Evolutionary conservation across 106 monocot species (phyloP).

Genomic region (Acanthochlamys bracteata): DNA sequence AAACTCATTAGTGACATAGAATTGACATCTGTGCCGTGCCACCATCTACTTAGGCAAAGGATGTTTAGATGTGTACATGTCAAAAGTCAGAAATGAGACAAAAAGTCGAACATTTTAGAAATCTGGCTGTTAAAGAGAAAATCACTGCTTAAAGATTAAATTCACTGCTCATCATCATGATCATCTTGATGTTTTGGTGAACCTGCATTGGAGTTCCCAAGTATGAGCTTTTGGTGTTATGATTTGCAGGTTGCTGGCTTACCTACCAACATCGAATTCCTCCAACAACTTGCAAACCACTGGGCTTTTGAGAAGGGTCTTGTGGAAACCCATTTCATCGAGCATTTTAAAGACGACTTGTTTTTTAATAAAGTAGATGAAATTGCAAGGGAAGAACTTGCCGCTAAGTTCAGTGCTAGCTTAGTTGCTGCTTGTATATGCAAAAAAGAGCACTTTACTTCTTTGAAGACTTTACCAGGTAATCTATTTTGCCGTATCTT

Average conservation of each 20-base stretch:
- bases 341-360: constrained; percentile 72
- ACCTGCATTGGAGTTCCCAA: no score
- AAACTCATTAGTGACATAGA: no score
- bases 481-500: background rate
- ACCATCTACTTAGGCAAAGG: no score
- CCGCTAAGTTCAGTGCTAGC: constrained; percentile 48
- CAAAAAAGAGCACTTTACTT: constrained; percentile 43
- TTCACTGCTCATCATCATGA: no score
- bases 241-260: constrained; percentile 89
- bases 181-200: no score
- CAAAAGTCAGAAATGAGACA: no score
- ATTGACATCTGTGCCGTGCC: no score
- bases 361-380: constrained; percentile 25
- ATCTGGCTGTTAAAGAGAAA: no score
- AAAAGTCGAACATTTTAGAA: no score
- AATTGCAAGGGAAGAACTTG: constrained; percentile 18
- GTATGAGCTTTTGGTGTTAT: no score
- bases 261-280: constrained; percentile 91
- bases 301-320: constrained; percentile 86
- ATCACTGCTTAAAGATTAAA: no score
- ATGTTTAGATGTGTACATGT: no score
- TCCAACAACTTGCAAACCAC: constrained; percentile 73
- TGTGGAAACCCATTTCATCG: constrained; percentile 96
- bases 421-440: constrained; percentile 81
- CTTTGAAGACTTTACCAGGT: constrained; percentile 33